phyloP scores from a whole-genome alignment of 1,139 yeast genomes.

The Protomyces lactucae-debilis region DNA sequence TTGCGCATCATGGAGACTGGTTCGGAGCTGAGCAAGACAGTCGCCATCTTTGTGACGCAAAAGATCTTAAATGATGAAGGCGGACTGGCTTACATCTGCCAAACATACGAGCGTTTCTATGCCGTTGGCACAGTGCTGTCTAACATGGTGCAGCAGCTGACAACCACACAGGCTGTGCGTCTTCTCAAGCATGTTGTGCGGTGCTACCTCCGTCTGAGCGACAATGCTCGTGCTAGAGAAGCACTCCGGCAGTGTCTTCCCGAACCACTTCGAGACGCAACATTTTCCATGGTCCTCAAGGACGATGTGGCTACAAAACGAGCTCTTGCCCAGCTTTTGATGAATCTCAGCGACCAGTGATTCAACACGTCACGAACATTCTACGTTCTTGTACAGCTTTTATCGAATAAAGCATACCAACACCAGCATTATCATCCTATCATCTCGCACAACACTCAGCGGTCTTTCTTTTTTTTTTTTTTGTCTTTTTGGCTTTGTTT shows the following conservation, averaged over 20 bases:
- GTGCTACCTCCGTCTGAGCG: slow-evolving; percentile 85
- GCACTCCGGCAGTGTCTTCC: slow-evolving; percentile 82
- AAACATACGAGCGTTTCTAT: slow-evolving; percentile 87
- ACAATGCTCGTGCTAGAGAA: slow-evolving; percentile 83
- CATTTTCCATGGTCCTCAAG: slow-evolving; percentile 69
- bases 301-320: slow-evolving; percentile 87
- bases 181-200: slow-evolving; percentile 88
- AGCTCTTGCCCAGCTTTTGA: slow-evolving; percentile 75
- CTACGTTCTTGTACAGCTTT: neutral
- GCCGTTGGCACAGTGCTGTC: slow-evolving; percentile 88
- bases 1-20: slow-evolving; percentile 93
- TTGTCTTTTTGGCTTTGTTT: neutral
- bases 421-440: neutral
- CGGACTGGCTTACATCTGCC: slow-evolving; percentile 87
- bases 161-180: slow-evolving; percentile 66
- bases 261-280: slow-evolving; percentile 82
- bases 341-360: slow-evolving; percentile 51
- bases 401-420: neutral
- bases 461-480: neutral
- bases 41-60: slow-evolving; percentile 90
- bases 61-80: slow-evolving; percentile 86
- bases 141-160: slow-evolving; percentile 82
- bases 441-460: neutral
- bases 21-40: slow-evolving; percentile 89
- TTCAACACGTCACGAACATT: neutral